Conservation (phyloP, 2,329 filamentous ascomycete species). For the Talaromyces pinophilus region DNA sequence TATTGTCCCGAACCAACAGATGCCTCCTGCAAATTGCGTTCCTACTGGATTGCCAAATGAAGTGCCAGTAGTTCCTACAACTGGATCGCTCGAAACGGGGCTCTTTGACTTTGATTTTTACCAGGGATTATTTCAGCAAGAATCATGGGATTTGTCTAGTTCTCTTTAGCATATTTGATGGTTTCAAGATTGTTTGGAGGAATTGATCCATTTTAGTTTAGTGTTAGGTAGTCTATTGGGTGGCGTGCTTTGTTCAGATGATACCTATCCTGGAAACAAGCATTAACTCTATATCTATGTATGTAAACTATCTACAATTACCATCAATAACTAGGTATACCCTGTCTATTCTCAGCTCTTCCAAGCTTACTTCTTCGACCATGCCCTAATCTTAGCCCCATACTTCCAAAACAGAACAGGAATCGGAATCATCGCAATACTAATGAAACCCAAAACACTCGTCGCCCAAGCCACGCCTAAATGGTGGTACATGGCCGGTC, state of each 20-base stretch:
- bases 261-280: not conserved
- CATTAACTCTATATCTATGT: not conserved
- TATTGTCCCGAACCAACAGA: not conserved
- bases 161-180: not conserved
- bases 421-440: not conserved
- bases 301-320: not conserved
- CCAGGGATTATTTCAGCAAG: slow-evolving; percentile 9
- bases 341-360: not conserved
- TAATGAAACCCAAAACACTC: not conserved
- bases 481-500: not conserved
- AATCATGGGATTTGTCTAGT: slow-evolving; percentile 10
- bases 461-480: slow-evolving; percentile 4
- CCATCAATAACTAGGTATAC: not conserved
- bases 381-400: slow-evolving; percentile 1
- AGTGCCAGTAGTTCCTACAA: not conserved
- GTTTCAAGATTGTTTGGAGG: not conserved
- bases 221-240: not conserved
- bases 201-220: not conserved
- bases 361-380: not conserved
- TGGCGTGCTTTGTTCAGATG: not conserved
- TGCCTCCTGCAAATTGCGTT: not conserved
- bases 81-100: not conserved
- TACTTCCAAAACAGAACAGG: not conserved
- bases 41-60: not conserved
- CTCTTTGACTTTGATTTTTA: slow-evolving; percentile 18